Evolutionary conservation across 78 protist genomes (phyloP), one percentile per base, ranked within the genome.

Genomic region (Guillardia theta): DNA sequence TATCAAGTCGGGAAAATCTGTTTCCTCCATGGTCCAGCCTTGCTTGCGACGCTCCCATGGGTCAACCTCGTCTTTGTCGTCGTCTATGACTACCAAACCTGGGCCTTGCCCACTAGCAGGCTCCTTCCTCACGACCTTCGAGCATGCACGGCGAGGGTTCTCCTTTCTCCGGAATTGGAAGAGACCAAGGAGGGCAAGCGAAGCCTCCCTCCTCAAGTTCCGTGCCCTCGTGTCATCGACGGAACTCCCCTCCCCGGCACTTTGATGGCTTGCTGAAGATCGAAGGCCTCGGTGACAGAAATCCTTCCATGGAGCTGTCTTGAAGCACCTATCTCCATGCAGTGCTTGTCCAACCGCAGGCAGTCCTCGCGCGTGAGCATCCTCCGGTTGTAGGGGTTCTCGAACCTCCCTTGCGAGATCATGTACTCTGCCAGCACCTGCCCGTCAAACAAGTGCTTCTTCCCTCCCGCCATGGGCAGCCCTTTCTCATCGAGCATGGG

Each of bases 371-470:
- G 9, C 21, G 83, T 70, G 10, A 70, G 41, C 83, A 12, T 22
- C 33, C 46, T 43, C 5, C 83, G 33, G 83, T 70, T 70, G 83
- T 70, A 70, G 21, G 83, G 83, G 22, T 70, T 70, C 83, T 70
- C 83, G 83, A 70, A 70, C 4, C 83, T 36, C 8, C 83, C 83
- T 33, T 24, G 33, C 6, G 83, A 70, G 8, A 70, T 33, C 27
- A 70, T 70, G 83, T 70, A 70, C 83, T 70, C 83, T 36, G 83
- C 83, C 83, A 70, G 83, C 83, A 70, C 83, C 41, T 70, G 83
- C 1, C 83, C 83, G 6, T 70, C 83, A 70, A 70, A 70, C 83
- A 70, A 33, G 22, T 70, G 83, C 36, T 43, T 24, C 39, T 30
- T 24, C 6, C 6, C 6, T 6, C 70, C 70, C 4, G 8, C 6